These are phyloP conservation scores for Sarocladiaceae sp. DNA, from an alignment of 2,329 filamentous ascomycete genomes.

Conservation along the genomic window DNA sequence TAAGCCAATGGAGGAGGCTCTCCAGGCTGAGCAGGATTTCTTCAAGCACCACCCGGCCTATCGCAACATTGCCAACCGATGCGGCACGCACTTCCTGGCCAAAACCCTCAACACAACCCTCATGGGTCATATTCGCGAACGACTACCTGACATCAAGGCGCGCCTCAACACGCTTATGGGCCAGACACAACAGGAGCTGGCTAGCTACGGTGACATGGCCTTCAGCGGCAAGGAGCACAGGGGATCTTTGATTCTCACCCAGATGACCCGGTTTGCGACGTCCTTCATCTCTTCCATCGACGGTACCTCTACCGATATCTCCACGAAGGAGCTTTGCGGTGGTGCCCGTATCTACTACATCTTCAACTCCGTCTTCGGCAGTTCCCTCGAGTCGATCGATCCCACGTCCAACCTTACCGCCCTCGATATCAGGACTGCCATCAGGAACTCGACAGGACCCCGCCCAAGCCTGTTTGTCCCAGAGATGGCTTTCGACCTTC, in stretches of 20 bases:
- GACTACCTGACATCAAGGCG: conserved; percentile 95
- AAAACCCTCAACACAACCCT: conserved; percentile 93
- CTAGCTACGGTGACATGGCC: conserved; percentile 95
- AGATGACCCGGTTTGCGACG: conserved; percentile 97
- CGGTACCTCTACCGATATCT: conserved; percentile 96
- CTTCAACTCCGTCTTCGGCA: conserved; percentile 97
- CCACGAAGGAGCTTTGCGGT: conserved; percentile 93
- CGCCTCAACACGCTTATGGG: conserved; percentile 97
- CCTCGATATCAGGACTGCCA: conserved; percentile 91
- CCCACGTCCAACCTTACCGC: conserved; percentile 93
- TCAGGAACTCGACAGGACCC: conserved; percentile 94
- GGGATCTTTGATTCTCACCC: conserved; percentile 87
- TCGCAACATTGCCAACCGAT: conserved; percentile 87
- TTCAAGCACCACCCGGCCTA: conserved; percentile 99
- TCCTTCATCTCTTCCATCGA: conserved; percentile 99
- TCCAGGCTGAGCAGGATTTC: conserved; percentile 93
- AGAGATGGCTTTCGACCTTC: conserved; percentile 92
- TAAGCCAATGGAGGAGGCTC: conserved; percentile 82
- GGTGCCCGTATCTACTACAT: conserved; percentile 97
- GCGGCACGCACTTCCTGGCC: conserved; percentile 88
- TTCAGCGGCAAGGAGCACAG: conserved; percentile 97
- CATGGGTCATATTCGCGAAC: conserved; percentile 93
- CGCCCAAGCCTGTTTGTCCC: conserved; percentile 94
- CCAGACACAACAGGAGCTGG: conserved; percentile 97
- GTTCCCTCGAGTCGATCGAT: conserved; percentile 91